Evolutionary conservation across 2,329 filamentous ascomycete genomes (phyloP), one percentile per base, ranked within the genome.

Genomic region (Pezicula neosporulosa): DNA sequence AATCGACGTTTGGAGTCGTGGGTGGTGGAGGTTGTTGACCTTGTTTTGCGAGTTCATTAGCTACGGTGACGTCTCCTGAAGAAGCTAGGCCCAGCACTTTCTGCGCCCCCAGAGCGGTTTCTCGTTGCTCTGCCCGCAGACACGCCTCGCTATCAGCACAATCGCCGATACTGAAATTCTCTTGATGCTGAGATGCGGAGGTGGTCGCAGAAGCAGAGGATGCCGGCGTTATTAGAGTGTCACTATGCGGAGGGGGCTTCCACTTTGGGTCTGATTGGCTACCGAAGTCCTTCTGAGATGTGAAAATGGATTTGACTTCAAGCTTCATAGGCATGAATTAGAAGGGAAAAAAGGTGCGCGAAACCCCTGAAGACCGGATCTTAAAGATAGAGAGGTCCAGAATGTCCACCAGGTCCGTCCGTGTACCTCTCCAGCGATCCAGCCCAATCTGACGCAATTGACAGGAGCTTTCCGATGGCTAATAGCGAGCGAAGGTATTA

Each of bases 221-320:
- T 10, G 47, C 16, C 30, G 46, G 30, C 28, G 28, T 15, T 7
- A 19, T 36, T 21, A 38, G 13, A 38, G 33, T 13, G 7, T 18
- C 18, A 16, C 35, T 46, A 27, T 36, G 21, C 38, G 50, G 39
- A 30, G 52, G 45, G 5, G 48, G 30, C 13, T 38, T 36, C 47
- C 44, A 50, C 16, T 47, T 47, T 12, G 27, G 28, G 30, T n/a
- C 21, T 46, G 50, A 30, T 47, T 53, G 53, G 46, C 16, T 50
- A n/a, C 27, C 36, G 19, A 58, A 52, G 21, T 58, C 54, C 49
- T 52, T 58, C 45, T 59, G 51, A 6, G 60, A 54, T 21, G 57
- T 60, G 46, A 58, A 61, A 24, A 60, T 60, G 1, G 57, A 61
- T 39, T 57, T 56, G n/a, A 59, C 49, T 49, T 58, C 58, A 15